phyloP scores from a whole-genome alignment of 2,329 filamentous ascomycete genomes.

The Scedosporium dehoogii region DNA sequence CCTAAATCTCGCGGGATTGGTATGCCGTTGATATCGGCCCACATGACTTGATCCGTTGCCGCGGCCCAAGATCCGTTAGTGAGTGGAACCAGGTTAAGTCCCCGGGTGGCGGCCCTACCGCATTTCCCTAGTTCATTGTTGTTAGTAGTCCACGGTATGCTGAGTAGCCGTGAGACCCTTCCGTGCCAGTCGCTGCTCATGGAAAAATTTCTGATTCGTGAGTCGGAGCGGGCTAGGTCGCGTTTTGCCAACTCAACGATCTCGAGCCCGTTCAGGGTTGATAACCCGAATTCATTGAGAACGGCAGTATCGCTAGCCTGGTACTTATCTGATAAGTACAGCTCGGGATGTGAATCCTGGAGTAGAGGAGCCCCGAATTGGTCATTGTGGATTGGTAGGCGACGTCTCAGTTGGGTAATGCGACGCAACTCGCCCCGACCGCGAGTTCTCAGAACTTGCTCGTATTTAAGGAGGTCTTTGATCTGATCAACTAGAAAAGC shows the following conservation, averaged over 20 bases:
- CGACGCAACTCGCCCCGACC: background rate
- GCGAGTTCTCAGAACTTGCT: slow-evolving; percentile 8
- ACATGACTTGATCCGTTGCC: background rate
- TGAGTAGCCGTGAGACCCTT: too few species aligned
- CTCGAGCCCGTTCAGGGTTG: too few species aligned
- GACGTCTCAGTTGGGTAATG: background rate
- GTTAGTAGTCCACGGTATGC: too few species aligned
- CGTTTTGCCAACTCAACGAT: too few species aligned
- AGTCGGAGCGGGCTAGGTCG: too few species aligned
- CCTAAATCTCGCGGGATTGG: background rate
- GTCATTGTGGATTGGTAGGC: slow-evolving; percentile 5
- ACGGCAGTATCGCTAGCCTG: too few species aligned
- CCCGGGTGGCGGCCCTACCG: too few species aligned
- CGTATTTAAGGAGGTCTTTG: slow-evolving; percentile 8
- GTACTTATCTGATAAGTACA: background rate
- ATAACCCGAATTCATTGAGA: too few species aligned
- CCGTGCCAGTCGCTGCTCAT: too few species aligned
- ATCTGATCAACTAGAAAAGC: slow-evolving; percentile 16
- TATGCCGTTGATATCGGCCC: background rate
- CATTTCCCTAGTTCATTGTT: too few species aligned
- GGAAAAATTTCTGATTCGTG: too few species aligned
- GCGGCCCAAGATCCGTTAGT: background rate
- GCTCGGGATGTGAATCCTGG: background rate
- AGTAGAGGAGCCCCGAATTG: slow-evolving; percentile 10
- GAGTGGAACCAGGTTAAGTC: background rate